These are phyloP conservation scores for Harrya chromipes DNA, from an alignment of 768 basidiomycete species.

Conservation along the genomic window DNA sequence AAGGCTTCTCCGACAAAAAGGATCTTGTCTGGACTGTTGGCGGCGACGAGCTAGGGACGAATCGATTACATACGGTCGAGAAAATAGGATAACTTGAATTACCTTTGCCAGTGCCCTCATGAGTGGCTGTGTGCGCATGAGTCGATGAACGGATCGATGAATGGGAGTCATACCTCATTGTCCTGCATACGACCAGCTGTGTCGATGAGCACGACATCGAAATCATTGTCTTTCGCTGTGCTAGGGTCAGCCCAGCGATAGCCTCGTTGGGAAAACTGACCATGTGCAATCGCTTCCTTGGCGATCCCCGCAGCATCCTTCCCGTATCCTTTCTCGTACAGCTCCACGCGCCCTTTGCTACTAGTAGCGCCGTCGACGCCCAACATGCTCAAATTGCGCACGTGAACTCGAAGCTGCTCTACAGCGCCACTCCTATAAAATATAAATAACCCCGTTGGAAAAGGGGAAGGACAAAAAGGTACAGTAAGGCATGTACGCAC, in stretches of 20 bases:
- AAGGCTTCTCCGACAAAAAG: slow-evolving; percentile 98
- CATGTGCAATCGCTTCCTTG: slow-evolving; percentile 89
- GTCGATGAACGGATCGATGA: background rate
- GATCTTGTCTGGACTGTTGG: slow-evolving; percentile 96
- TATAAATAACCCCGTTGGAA: slow-evolving; percentile 1
- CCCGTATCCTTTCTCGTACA: slow-evolving; percentile 96
- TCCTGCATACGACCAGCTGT: slow-evolving; percentile 99
- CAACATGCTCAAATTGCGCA: slow-evolving; percentile 88
- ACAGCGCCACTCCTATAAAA: slow-evolving; percentile 83
- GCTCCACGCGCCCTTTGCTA: slow-evolving; percentile 79
- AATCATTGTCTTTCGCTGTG: slow-evolving; percentile 81
- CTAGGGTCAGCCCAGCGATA: slow-evolving; percentile 1
- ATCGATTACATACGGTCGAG: background rate
- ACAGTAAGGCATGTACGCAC: slow-evolving; percentile 34
- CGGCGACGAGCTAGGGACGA: slow-evolving; percentile 68
- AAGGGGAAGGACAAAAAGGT: background rate
- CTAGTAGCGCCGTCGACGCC: slow-evolving; percentile 63
- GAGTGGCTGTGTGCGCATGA: slow-evolving; percentile 57
- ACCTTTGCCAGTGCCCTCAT: slow-evolving; percentile 99
- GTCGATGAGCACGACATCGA: slow-evolving; percentile 97
- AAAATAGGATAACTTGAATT: slow-evolving; percentile 3
- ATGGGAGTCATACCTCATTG: slow-evolving; percentile 68
- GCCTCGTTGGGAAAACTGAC: slow-evolving; percentile 39
- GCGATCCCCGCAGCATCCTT: slow-evolving; percentile 99
- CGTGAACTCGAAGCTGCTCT: slow-evolving; percentile 95